phyloP scores from a whole-genome alignment of 83 land plant species.

The Thuja plicata region DNA sequence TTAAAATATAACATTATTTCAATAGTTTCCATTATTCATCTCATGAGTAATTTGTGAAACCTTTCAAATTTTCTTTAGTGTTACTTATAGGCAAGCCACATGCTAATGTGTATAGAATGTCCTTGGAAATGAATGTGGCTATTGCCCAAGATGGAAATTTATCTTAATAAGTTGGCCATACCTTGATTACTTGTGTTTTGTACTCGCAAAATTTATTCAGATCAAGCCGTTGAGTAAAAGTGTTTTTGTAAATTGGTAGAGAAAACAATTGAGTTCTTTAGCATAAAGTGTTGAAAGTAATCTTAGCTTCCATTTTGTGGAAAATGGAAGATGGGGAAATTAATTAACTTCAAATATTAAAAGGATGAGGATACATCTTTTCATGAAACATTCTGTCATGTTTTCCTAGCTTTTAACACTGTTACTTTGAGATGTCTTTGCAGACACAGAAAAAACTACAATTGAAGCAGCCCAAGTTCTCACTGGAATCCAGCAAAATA shows the following conservation, averaged over 20 bases:
- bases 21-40: not conserved
- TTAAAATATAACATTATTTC: not conserved
- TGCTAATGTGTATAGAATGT: not conserved
- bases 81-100: not conserved
- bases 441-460: not conserved
- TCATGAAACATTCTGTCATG: not conserved
- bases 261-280: not conserved
- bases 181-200: not conserved
- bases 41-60: not conserved
- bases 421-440: not conserved
- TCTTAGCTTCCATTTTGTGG: not conserved
- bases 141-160: not conserved
- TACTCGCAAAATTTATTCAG: not conserved
- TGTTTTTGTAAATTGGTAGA: not conserved
- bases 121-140: not conserved
- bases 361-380: not conserved
- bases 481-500: not conserved
- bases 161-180: not conserved
- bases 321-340: not conserved
- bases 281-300: not conserved
- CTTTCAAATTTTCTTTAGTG: not conserved
- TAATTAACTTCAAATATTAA: not conserved
- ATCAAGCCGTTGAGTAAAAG: not conserved
- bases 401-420: not conserved
- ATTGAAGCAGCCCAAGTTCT: slow-evolving; percentile 11